Percentiles rank a stretch among this genome's conserved stretches.
phyloP scores from a whole-genome alignment of 2,329 filamentous ascomycete species.

The Epichloe sylvatica region DNA sequence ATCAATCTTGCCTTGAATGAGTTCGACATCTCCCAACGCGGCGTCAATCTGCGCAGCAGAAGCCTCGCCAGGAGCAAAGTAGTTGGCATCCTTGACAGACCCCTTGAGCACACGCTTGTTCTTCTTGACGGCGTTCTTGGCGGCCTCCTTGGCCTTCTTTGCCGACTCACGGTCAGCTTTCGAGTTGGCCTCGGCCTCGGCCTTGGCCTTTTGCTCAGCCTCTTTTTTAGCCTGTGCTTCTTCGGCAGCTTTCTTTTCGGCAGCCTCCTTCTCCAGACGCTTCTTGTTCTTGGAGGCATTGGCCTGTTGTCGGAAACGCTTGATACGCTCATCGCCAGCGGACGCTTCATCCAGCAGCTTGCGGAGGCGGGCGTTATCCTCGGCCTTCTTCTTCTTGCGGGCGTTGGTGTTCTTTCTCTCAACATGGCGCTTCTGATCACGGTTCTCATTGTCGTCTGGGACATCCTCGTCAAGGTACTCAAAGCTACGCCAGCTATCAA shows the following conservation, averaged over 20 bases:
- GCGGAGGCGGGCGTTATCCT: slow-evolving; percentile 84
- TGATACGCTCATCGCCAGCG: slow-evolving; percentile 83
- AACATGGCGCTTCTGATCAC: slow-evolving; percentile 95
- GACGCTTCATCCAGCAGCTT: slow-evolving; percentile 80
- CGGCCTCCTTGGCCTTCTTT: slow-evolving; percentile 97
- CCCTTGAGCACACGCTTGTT: slow-evolving; percentile 96
- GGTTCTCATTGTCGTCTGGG: slow-evolving; percentile 96
- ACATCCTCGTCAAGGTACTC: slow-evolving; percentile 99
- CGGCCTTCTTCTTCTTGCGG: slow-evolving; percentile 98
- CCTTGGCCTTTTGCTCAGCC: slow-evolving; percentile 64
- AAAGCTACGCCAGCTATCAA: slow-evolving; percentile 94
- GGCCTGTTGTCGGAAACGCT: slow-evolving; percentile 86
- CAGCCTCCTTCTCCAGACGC: slow-evolving; percentile 76
- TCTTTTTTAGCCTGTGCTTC: slow-evolving; percentile 74
- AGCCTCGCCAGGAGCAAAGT: slow-evolving; percentile 64
- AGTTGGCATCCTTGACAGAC: slow-evolving; percentile 94
- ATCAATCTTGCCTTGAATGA: slow-evolving; percentile 77
- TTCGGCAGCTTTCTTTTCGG: slow-evolving; percentile 73
- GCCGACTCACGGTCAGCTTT: slow-evolving; percentile 69
- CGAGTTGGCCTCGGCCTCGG: slow-evolving; percentile 73
- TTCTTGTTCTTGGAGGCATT: slow-evolving; percentile 96
- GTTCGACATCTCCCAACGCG: slow-evolving; percentile 74
- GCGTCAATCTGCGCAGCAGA: slow-evolving; percentile 67
- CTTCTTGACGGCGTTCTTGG: slow-evolving; percentile 99
- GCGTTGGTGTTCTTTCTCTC: slow-evolving; percentile 97